Evolutionary conservation across 2,329 filamentous ascomycete genomes (phyloP).

Genomic region (Ceratocystis cubensis): DNA sequence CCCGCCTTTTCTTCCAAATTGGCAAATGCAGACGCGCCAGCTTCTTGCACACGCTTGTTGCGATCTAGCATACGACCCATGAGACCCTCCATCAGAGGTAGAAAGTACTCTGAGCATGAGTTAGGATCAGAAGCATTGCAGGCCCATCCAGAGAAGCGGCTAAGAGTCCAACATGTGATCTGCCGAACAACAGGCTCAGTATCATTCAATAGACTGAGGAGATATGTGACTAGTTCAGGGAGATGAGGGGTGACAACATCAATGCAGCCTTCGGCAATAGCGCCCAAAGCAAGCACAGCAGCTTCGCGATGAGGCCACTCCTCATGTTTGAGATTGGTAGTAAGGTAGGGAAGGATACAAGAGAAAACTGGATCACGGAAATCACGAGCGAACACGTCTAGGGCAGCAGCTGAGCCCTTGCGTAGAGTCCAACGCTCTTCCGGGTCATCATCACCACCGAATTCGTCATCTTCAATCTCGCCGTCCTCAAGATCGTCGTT

Average conservation of each 20-base stretch:
- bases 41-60: conserved; percentile 97
- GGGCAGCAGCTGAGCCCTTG: conserved; percentile 89
- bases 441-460: conserved; percentile 66
- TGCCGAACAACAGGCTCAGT: conserved; percentile 81
- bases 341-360: conserved; percentile 83
- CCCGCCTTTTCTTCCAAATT: conserved; percentile 91
- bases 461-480: conserved; percentile 62
- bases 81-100: conserved; percentile 95
- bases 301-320: conserved; percentile 92
- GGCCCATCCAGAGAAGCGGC: conserved; percentile 87
- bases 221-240: conserved; percentile 77
- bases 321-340: conserved; percentile 71
- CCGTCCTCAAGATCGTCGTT: conserved; percentile 77
- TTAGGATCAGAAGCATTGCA: conserved; percentile 55
- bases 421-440: conserved; percentile 91
- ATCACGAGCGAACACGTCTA: conserved; percentile 86
- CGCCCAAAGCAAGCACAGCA: conserved; percentile 83
- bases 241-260: conserved; percentile 80
- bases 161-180: conserved; percentile 96
- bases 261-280: conserved; percentile 90
- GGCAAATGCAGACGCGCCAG: conserved; percentile 88
- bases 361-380: conserved; percentile 83
- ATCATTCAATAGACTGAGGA: conserved; percentile 76
- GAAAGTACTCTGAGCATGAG: conserved; percentile 67
- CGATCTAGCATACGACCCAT: conserved; percentile 87